Evolutionary conservation across 2,329 filamentous ascomycete species (phyloP), one percentile per base, ranked within the genome.

Genomic region (Penicillium sp.): DNA sequence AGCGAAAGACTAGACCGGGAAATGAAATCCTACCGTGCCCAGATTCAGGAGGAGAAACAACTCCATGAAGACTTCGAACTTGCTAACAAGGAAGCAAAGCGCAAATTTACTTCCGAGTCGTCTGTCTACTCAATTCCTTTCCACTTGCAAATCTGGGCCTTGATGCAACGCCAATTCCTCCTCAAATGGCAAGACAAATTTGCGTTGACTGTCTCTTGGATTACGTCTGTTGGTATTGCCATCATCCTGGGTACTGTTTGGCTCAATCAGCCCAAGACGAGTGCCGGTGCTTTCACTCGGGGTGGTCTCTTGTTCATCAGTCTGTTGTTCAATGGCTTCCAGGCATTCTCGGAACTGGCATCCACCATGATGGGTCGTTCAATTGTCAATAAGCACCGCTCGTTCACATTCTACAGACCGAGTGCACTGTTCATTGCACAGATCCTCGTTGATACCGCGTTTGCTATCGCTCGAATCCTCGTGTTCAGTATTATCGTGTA

Each of bases 181-280:
- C 85, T 95, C 64, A 94, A 94, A 76, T 87, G 90, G 77, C 90
- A 95, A 71, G 90, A 96, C 70, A 87, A 87, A 54, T 88, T 92
- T 66, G 85, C 86, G n/a, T 79, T 95, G 6, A 76, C 79, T 13
- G 83, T 94, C 29, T 86, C 86, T 1, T 94, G 89, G 89, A 72
- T 81, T 38, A 86, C 84, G 0, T 82, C 81, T 7, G 85, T 92
- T 61, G 77, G 90, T 61, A 86, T 93, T 61, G 90, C 87, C 13
- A 86, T 95, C 55, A 83, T 95, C 23, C 78, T 90, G 42, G 91
- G 90, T 62, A 91, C 89, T 0, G 84, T 94, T 4, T 96, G 88
- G 78, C 80, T 91, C 55, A 78, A 90, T 34, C 81, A 90, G 32
- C 84, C 84, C 1, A 72, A 84, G 47, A 83, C 80, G 0, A 80